Evolutionary conservation across 2,329 filamentous ascomycete genomes (phyloP), one percentile per base, ranked within the genome.

Genomic region (Rutstroemia sp.): DNA sequence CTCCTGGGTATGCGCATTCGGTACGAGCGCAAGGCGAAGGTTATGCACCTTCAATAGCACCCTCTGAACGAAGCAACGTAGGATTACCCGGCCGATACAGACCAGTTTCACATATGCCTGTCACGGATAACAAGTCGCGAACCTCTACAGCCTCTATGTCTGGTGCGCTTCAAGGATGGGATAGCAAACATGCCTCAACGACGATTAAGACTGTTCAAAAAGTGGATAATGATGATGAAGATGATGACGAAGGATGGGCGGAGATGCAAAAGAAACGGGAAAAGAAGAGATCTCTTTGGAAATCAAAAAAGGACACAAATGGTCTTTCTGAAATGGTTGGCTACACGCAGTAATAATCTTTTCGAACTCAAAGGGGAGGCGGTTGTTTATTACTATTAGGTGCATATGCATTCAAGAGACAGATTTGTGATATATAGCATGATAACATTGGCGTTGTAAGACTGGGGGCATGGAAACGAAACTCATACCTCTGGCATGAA

Each of bases 31-130:
- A 76, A 73, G 71, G 80, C 9, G 75, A 48, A 52, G 84, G 82
- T 8, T 97, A 97, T 72, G 81, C 91, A 1, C 85, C 91, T 1
- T 97, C 92, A 0, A 95, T 99, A 63, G 92, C 94, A 2, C 94
- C 94, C 1, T 96, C 90, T 5, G 94, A 97, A 74, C 87, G 94
- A 59, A 97, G 92, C 77, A 97, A 95, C 70, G 77, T 96, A 59
- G 94, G 94, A 16, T 79, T 95, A 52, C 91, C 94, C 8, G 86
- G 90, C 34, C 85, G 94, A 46, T 99, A 99, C 73, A 83, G 94
- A 47, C 91, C 94, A 1, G 92, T 97, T 0, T 91, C 89, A 0
- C 86, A 87, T 44, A 75, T 79, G 54, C 77, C 75, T 7, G 68
- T 71, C 3, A 42, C 55, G 9, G 61, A 66, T 62, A 71, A 61